Conservation (phyloP, 192 early-diverging fungal genomes). For the Entomortierella chlamydospora region DNA sequence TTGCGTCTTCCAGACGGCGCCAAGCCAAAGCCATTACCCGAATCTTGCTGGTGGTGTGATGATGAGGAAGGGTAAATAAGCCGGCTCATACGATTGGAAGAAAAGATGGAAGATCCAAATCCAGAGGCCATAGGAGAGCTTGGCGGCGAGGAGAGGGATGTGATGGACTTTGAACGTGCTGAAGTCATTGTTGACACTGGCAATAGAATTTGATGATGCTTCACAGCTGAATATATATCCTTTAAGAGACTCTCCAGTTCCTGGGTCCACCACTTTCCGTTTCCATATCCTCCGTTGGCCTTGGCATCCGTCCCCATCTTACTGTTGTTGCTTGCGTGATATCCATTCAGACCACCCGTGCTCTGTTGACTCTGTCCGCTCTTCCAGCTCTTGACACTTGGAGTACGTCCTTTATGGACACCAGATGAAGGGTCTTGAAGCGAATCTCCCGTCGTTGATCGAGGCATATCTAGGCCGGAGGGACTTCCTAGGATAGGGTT, state of each 20-base stretch:
- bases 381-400: slow-evolving; percentile 57
- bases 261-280: slow-evolving; percentile 60
- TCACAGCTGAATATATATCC: slow-evolving; percentile 72
- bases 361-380: slow-evolving; percentile 49
- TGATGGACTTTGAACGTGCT: slow-evolving; percentile 58
- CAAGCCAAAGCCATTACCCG: slow-evolving; percentile 18
- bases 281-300: slow-evolving; percentile 38
- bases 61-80: slow-evolving; percentile 35
- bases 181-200: slow-evolving; percentile 24
- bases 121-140: slow-evolving; percentile 21
- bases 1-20: slow-evolving; percentile 23
- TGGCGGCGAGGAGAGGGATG: slow-evolving; percentile 44
- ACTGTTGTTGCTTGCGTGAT: neutral
- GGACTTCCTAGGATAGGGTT: neutral
- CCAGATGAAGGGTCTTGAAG: neutral
- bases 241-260: slow-evolving; percentile 68
- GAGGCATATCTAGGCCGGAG: slow-evolving; percentile 9
- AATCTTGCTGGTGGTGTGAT: slow-evolving; percentile 9
- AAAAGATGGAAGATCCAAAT: slow-evolving; percentile 38
- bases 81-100: slow-evolving; percentile 34
- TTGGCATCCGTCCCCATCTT: slow-evolving; percentile 35
- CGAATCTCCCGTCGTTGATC: slow-evolving; percentile 18
- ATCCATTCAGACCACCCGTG: neutral
- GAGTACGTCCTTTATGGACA: slow-evolving; percentile 22
- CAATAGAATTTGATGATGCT: slow-evolving; percentile 68